These are phyloP conservation scores for Citrullus colocynthis DNA, from an alignment of 306 rosid genomes.

Conservation along the genomic window DNA sequence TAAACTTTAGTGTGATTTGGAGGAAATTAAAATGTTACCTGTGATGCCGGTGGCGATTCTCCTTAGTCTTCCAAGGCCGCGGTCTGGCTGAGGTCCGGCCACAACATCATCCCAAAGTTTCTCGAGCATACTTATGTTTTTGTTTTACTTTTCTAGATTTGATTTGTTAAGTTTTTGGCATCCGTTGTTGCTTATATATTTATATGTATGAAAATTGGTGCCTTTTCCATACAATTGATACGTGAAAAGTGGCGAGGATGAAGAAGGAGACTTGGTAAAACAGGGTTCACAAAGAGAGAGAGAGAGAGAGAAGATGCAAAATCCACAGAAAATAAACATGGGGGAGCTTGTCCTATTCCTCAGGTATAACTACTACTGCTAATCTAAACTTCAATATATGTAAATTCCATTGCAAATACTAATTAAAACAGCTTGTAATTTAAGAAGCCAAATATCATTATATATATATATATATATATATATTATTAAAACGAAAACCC, in stretches of 20 bases:
- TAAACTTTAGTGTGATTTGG: not conserved
- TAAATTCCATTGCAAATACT: not conserved
- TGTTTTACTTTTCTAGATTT: not conserved
- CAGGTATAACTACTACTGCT: not conserved
- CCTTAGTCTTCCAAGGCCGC: conserved; percentile 70
- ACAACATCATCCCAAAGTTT: conserved; percentile 81
- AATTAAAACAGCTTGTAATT: not conserved
- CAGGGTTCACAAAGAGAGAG: not conserved
- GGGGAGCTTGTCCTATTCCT: conserved; percentile 31
- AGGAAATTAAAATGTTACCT: conserved; percentile 10
- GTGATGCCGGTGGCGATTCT: conserved; percentile 28
- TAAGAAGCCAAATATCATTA: not conserved
- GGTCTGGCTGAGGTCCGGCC: conserved; percentile 82
- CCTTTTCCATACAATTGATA: not conserved
- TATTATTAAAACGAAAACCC: no score
- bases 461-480: no score
- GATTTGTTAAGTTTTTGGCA: not conserved
- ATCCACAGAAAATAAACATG: not conserved
- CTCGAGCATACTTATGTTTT: conserved; percentile 57
- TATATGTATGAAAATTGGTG: not conserved
- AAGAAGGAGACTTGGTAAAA: conserved; percentile 32
- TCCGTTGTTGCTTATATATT: not conserved
- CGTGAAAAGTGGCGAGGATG: not conserved
- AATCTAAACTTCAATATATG: not conserved
- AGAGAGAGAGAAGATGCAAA: not conserved